These are phyloP conservation scores for Penicillium fuscoglaucum DNA, from an alignment of 2,329 filamentous ascomycete species.

Conservation along the genomic window DNA sequence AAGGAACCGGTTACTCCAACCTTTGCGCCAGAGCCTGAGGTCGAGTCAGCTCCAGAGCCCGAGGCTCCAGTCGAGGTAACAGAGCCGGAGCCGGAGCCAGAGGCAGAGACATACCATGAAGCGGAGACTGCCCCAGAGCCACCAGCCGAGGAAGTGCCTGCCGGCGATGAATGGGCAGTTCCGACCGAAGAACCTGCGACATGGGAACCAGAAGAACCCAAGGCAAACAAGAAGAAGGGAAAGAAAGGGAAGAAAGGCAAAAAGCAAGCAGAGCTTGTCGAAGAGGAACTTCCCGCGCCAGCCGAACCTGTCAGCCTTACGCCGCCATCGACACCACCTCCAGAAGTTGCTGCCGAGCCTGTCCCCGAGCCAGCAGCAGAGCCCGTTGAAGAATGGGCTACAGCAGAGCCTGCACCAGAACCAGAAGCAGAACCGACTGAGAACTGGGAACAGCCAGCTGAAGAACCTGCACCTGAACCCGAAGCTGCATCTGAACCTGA, in stretches of 20 bases:
- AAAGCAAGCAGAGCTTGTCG: conserved; percentile 23
- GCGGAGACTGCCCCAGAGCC: conserved; percentile 1
- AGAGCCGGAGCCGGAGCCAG: neutral
- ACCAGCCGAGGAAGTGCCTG: neutral
- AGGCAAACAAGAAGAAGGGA: conserved; percentile 18
- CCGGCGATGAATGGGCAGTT: neutral
- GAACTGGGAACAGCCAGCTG: conserved; percentile 1
- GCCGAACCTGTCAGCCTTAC: conserved; percentile 30
- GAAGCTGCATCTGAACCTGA: neutral
- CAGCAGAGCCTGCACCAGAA: neutral
- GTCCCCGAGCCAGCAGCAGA: conserved; percentile 11
- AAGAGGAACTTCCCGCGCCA: conserved; percentile 25
- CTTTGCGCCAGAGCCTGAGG: neutral
- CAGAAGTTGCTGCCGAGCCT: conserved; percentile 11
- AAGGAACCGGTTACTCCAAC: neutral
- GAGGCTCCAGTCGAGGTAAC: neutral
- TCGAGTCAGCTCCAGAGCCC: neutral
- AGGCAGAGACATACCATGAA: conserved; percentile 1
- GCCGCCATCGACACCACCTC: conserved; percentile 42
- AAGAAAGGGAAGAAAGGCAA: conserved; percentile 35
- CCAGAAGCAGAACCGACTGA: conserved; percentile 6
- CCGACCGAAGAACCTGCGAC: neutral
- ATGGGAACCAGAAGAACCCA: conserved; percentile 3
- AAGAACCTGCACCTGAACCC: neutral
- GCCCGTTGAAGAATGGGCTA: neutral